Evolutionary conservation across 2,329 filamentous ascomycete species (phyloP), one percentile per base, ranked within the genome.

Genomic region (Cordyceps tenuipes): DNA sequence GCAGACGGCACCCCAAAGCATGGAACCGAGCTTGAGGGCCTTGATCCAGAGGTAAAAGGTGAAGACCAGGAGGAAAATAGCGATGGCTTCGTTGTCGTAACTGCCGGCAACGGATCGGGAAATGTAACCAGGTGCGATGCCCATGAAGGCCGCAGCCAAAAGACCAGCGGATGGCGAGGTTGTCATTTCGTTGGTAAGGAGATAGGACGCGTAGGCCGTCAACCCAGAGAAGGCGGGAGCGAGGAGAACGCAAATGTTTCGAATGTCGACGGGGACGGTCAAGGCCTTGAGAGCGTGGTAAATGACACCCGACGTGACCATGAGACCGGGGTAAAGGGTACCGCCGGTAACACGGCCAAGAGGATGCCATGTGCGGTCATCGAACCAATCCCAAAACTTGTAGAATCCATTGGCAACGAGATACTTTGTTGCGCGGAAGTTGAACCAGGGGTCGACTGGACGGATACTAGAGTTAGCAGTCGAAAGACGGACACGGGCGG

Each of bases 41-140:
- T 97, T 97, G 78, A 99, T 96, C 94, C 94, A 99, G 57, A 99
- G 84, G 77, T 87, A 99, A 77, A 99, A 99, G 72, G 94, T 99
- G 75, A 96, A 97, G 65, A 99, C 94, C 36, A 99, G 84, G 67
- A 99, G 81, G 81, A 99, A 99, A 73, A 99, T 99, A 70, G 94
- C 92, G 78, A 99, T 99, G 66, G 94, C 94, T 79, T 99, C 94
- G 79, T 99, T 97, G 76, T 99, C 94, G 78, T 99, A 99, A 75
- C 92, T 97, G 71, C 94, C 94, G 63, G 94, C 94, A 63, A 99
- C 94, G 60, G 93, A 97, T 75, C 94, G 85, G 66, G 93, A 97
- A 73, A 99, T 99, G 75, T 99, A 99, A 65, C 94, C 94, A 21
- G 94, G 94, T 15, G 91, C 84, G 71, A 99, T 99, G 63, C 94